Base-by-base conservation (phyloP, 148 eudicot species). In the Bassia scoparia region DNA sequence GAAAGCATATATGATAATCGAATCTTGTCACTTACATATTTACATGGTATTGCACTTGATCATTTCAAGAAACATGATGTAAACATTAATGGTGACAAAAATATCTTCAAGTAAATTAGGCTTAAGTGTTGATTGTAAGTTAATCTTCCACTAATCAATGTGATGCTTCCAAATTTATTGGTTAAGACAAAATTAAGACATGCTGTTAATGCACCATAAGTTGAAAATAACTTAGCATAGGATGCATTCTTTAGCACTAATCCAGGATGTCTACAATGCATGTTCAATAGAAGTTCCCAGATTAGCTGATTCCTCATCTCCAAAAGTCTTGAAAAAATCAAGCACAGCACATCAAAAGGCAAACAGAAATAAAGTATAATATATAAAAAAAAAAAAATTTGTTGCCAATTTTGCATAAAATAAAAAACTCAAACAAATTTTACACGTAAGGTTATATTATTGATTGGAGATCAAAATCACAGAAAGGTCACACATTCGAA, bases 401-500 rank as follows among this genome's bases (percentile, higher is more conserved):
- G 11, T 66, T 66, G 17, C 53, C 69, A 66, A 66, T 43, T 66
- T 41, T 23, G 26, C 4, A 24, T 3, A 35, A 63, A 63, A n/a
- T n/a, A n/a, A 66, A 37, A 12, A 14, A n/a, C 50, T 24, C 21
- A 43, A 66, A 66, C 53, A 66, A 66, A 43, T 44, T 26, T 43
- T 53, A 66, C 43, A 43, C 69, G 53, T 5, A 66, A 41, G 53
- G 46, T 41, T 66, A 66, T 66, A 24, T 38, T 43, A 66, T 66
- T 43, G 53, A 3, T 16, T 43, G n/a, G 69, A n/a, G 66, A 29
- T 37, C 33, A 46, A 60, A 35, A 64, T 17, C 65, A 61, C 44
- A 30, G 37, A 46, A 74, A 69, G 44, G 70, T 61, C 55, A 74
- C 78, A 3, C 82, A 79, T 65, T 79, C 43, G 75, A 74, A 69